phyloP scores from a whole-genome alignment of 1,139 yeast species.

The Hyphopichia buzzinii region DNA sequence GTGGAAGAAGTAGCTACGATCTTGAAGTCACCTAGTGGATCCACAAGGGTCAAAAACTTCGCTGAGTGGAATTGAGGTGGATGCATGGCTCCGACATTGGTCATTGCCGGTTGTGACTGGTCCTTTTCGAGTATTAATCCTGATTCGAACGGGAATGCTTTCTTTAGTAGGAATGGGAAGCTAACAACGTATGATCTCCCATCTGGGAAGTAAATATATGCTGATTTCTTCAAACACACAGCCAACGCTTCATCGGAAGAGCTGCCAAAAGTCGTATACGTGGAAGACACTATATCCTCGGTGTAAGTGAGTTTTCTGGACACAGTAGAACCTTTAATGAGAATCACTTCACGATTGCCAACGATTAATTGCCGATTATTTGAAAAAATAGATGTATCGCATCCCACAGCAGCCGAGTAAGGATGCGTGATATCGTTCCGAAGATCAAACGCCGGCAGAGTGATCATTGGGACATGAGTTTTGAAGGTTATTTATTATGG shows the following conservation, averaged over 20 bases:
- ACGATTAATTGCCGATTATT: slow-evolving; percentile 29
- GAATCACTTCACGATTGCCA: slow-evolving; percentile 19
- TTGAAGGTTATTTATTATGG: neutral
- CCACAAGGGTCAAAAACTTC: slow-evolving; percentile 60
- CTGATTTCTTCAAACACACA: slow-evolving; percentile 49
- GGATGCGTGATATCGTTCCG: slow-evolving; percentile 15
- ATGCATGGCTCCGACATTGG: slow-evolving; percentile 10
- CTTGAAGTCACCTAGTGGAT: slow-evolving; percentile 69
- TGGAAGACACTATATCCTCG: slow-evolving; percentile 46
- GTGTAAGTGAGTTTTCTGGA: slow-evolving; percentile 50
- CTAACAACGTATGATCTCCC: slow-evolving; percentile 59
- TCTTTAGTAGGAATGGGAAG: slow-evolving; percentile 59
- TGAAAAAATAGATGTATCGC: slow-evolving; percentile 22
- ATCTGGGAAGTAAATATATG: slow-evolving; percentile 54
- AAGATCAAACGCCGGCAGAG: slow-evolving; percentile 14
- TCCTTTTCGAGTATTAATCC: slow-evolving; percentile 65
- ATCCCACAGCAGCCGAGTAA: slow-evolving; percentile 14
- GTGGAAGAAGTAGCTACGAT: slow-evolving; percentile 69
- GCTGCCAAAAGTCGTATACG: slow-evolving; percentile 41
- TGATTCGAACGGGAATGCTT: slow-evolving; percentile 57
- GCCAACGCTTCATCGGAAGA: slow-evolving; percentile 35
- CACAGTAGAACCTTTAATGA: slow-evolving; percentile 43
- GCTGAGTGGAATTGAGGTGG: slow-evolving; percentile 30
- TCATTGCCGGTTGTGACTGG: slow-evolving; percentile 14
- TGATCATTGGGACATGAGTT: neutral